These are phyloP conservation scores for Aspergillus eucalypticola DNA, from an alignment of 2,329 filamentous ascomycete species.

Conservation along the genomic window DNA sequence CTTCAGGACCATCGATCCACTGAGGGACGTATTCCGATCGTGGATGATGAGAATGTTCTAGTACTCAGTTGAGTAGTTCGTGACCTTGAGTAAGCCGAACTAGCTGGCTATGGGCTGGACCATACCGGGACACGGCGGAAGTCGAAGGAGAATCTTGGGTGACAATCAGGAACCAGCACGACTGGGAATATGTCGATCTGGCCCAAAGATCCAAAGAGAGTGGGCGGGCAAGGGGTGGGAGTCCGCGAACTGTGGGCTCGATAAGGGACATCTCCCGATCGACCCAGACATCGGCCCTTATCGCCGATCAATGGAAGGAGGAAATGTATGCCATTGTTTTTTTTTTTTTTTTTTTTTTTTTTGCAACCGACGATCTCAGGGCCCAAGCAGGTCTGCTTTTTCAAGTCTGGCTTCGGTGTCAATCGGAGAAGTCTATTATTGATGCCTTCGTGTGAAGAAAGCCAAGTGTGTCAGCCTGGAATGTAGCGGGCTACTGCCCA, in stretches of 20 bases:
- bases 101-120: background rate
- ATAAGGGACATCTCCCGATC: background rate
- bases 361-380: background rate
- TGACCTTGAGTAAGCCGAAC: background rate
- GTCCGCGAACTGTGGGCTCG: background rate
- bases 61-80: background rate
- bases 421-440: background rate
- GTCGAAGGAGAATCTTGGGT: background rate
- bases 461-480: background rate
- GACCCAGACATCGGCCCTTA: background rate
- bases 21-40: background rate
- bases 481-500: background rate
- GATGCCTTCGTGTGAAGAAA: background rate
- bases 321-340: background rate
- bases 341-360: background rate
- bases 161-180: background rate
- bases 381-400: background rate
- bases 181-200: background rate
- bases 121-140: background rate
- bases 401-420: background rate
- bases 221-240: background rate
- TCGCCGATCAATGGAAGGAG: constrained; percentile 1
- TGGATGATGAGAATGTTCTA: background rate
- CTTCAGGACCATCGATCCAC: constrained; percentile 3
- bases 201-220: background rate